Base-by-base conservation (phyloP, 148 eudicot genomes). In the Cornus kousa region DNA sequence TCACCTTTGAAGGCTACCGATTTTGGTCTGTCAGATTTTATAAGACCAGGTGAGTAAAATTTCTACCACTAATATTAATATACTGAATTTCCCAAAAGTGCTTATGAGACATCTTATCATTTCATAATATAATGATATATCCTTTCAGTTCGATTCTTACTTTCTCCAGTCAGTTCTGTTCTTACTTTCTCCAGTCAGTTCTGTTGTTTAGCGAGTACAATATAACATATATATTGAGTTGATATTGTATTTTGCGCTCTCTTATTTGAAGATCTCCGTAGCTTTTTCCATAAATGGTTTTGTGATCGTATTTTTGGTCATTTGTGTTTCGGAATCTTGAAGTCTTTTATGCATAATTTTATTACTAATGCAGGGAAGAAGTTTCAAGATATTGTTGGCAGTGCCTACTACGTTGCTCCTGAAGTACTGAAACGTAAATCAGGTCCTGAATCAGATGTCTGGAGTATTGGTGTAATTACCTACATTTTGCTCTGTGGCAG, bases 391-490 rank as follows among this genome's bases (percentile, higher is more conserved):
- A 91, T 95, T 77, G 99, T 95, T 67, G 99, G 99, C 33, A 95
- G 99, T 83, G 99, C 99, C 43, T 95, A 95, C 80, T 95, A 95
- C 85, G 99, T 95, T 78, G 99, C 99, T 71, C 99, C 99, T 13
- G 99, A 95, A 89, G 99, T 95, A 60, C 77, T 95, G 83, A 95
- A 89, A 80, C 97, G 99, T 13, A 93, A 81, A 85, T 95, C 99
- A 19, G 99, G 99, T 9, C 97, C 97, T 20, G 97, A 95, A 82
- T 95, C 99, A 57, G 99, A 95, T 91, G 98, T 89, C 37, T 95
- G 99, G 99, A 95, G 99, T 82, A 95, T 95, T 76, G 99, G 99
- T 84, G 99, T 95, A 70, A 95, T 95, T 39, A 93, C 98, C 53
- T 95, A 93, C 83, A 95, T 95, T 82, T 87, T 95, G 88, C 94